These are phyloP conservation scores for Epichloe aotearoae DNA, from an alignment of 2,329 filamentous ascomycete species.

Conservation along the genomic window DNA sequence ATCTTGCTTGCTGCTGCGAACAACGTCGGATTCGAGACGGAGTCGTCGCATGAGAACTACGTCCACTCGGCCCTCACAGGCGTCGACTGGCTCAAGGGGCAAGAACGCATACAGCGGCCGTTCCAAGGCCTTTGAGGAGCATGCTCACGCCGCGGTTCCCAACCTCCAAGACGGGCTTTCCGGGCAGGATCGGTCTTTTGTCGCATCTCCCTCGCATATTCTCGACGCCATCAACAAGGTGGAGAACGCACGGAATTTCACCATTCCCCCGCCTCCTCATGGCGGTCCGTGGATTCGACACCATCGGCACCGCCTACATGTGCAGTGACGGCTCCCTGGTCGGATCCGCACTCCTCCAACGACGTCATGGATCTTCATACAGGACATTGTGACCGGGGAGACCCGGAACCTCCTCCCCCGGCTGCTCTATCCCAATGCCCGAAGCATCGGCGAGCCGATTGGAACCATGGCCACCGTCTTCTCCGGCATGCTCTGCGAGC, in stretches of 20 bases:
- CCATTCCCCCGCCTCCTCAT: conserved; percentile 3
- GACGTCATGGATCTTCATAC: conserved; percentile 8
- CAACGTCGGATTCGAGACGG: neutral
- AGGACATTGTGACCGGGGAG: conserved; percentile 4
- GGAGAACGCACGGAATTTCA: conserved; percentile 1
- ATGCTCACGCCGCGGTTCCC: conserved; percentile 1
- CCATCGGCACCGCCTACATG: conserved; percentile 6
- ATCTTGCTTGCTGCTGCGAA: neutral
- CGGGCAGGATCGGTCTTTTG: conserved; percentile 5
- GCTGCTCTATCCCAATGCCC: conserved; percentile 4
- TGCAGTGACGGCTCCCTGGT: conserved; percentile 6
- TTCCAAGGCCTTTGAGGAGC: conserved; percentile 1
- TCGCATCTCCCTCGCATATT: conserved; percentile 3
- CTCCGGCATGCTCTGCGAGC: conserved; percentile 5
- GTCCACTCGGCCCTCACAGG: conserved; percentile 5
- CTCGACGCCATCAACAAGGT: conserved; percentile 3
- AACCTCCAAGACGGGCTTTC: conserved; percentile 2
- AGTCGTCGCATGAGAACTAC: conserved; percentile 3
- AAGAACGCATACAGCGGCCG: conserved; percentile 3
- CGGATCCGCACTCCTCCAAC: conserved; percentile 4
- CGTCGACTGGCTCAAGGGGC: conserved; percentile 4
- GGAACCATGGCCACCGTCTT: conserved; percentile 4
- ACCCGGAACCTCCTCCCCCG: conserved; percentile 4
- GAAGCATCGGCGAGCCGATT: neutral
- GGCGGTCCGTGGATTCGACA: conserved; percentile 4